Evolutionary conservation across 176 grass and related monocot species (phyloP), one percentile per base, ranked within the genome.

Genomic region (Carex cristatella): DNA sequence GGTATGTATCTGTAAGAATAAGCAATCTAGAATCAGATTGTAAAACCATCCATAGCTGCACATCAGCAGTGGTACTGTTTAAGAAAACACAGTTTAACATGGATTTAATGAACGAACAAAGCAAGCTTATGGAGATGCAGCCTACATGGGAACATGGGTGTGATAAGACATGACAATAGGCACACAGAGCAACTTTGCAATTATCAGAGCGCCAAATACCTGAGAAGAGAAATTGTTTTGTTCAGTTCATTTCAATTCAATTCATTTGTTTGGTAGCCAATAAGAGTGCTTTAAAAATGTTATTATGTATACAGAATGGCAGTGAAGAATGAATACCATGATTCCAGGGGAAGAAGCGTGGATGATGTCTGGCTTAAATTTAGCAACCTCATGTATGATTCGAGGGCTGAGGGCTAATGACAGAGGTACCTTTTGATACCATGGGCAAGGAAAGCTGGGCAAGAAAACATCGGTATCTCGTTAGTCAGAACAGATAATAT

Each of bases 271-370:
- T 18, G 48, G 2, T 59, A 51, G 35, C 8, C 32, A 55, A 42
- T 5, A 65, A 46, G 16, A 7, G 56, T 82, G 16, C 18, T 82
- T 82, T 64, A 82, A 4, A 4, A 71, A 14, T 51, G 69, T 73
- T 14, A 87, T 35, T 61, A 42, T 54, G 38, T 18, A 46, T 0
- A 80, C 66, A 61, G 35, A 28, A 42, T 37, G 65, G 2, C 5
- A 48, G 19, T 30, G 19, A 77, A 7, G 10, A 56, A 55, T 89
- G 10, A 56, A 55, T 89, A 97, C 95, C 95, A 98, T 98, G n/a
- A 98, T 87, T 92, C 95, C 95, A 67, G 95, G 95, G 40, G 93
- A 98, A 74, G 95, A 95, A 23, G 95, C 95, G 77, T 95, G 95
- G 38, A 98, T 98, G 61, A 98, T 95, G 37, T 98, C 95, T 23